These are phyloP conservation scores for Acanthamoeba castellanii DNA, from an alignment of 208 protist species.

Conservation along the genomic window DNA sequence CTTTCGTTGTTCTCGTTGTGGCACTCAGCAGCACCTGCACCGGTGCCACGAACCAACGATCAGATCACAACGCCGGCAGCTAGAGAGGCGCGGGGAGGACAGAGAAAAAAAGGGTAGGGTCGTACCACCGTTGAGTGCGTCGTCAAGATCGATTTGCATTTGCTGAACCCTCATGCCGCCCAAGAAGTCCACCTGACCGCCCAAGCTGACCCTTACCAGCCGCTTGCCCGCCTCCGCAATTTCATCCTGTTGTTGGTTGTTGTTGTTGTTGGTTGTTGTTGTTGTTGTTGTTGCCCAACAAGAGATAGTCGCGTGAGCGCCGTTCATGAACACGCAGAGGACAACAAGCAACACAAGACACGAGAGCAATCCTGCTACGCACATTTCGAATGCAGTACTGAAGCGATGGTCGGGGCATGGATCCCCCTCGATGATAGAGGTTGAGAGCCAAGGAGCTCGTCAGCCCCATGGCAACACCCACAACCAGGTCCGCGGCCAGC, in stretches of 20 bases:
- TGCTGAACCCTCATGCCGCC: not conserved
- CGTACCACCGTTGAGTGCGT: not conserved
- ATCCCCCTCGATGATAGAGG: not conserved
- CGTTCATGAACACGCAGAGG: not conserved
- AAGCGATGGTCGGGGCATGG: constrained; percentile 10
- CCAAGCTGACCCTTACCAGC: not conserved
- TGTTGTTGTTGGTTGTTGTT: too few relatives aligned
- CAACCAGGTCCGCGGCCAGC: not conserved
- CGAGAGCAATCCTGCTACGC: not conserved
- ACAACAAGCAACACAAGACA: not conserved
- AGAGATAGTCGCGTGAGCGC: not conserved
- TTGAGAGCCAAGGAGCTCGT: constrained; percentile 11
- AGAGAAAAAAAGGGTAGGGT: not conserved
- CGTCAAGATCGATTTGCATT: not conserved
- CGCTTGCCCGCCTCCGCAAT: not conserved
- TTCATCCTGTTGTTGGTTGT: not conserved
- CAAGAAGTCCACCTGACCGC: constrained; percentile 43
- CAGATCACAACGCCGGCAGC: too few relatives aligned
- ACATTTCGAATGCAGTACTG: not conserved
- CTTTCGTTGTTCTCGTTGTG: not conserved
- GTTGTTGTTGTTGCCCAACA: too few relatives aligned
- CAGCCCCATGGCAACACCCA: not conserved
- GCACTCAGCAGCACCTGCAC: not conserved
- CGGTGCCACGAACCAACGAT: not conserved
- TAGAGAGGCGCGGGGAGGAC: not conserved